Evolutionary conservation across 1,284 basidiomycete species (phyloP).

Genomic region (Thecaphora thlaspeos): DNA sequence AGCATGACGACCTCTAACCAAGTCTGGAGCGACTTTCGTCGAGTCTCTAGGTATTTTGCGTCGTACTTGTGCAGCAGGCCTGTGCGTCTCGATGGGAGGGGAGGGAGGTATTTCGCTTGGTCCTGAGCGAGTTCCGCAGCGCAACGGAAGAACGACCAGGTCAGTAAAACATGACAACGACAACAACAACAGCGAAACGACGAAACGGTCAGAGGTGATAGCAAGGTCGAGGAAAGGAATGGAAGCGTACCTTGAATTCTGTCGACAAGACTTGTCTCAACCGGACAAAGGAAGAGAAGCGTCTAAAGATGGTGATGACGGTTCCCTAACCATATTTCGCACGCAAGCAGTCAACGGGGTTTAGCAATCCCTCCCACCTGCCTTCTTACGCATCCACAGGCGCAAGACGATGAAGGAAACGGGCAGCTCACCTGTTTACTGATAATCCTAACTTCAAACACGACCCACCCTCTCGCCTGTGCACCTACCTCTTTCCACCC

Average conservation of each 20-base stretch:
- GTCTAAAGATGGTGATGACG: constrained; percentile 22
- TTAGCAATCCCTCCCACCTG: no score
- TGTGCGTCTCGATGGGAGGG: constrained; percentile 32
- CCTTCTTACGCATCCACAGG: no score
- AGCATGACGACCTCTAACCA: constrained; percentile 44
- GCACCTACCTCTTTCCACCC: constrained; percentile 49
- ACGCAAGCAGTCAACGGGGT: no score
- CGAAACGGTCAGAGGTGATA: no score
- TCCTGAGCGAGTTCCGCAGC: constrained; percentile 6
- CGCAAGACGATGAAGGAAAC: not conserved
- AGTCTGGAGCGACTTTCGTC: constrained; percentile 41
- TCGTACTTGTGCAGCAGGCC: constrained; percentile 48
- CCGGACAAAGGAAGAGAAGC: constrained; percentile 39
- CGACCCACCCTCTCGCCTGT: constrained; percentile 45
- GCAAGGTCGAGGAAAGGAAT: no score
- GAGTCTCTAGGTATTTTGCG: constrained; percentile 41
- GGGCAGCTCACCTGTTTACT: constrained; percentile 18
- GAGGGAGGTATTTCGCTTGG: constrained; percentile 27
- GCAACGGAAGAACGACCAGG: constrained; percentile 7
- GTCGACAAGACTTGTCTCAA: constrained; percentile 12
- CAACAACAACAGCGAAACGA: no score
- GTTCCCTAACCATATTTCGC: constrained; percentile 13
- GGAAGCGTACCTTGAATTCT: constrained; percentile 15
- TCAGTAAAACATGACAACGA: constrained; percentile 4
- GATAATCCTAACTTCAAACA: constrained; percentile 41